These are phyloP conservation scores for Candida coquimbonensis DNA, from an alignment of 805 yeast species.

Conservation along the genomic window DNA sequence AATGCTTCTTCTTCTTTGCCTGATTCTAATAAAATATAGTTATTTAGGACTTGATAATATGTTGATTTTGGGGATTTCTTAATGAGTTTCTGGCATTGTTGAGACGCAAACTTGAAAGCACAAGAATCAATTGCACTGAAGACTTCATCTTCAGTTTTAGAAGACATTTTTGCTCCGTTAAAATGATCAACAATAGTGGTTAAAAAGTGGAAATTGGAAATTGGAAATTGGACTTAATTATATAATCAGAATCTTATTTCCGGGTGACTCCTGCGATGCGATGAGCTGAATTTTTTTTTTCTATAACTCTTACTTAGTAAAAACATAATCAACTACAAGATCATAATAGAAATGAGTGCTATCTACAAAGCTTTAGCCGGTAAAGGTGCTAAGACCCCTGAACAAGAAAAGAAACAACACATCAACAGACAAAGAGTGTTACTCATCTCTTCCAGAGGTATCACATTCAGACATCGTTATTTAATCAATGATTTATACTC, in stretches of 20 bases:
- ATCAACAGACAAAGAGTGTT: constrained; percentile 85
- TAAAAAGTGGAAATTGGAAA: too few species aligned
- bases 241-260: not conserved
- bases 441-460: constrained; percentile 89
- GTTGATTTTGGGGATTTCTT: constrained; percentile 51
- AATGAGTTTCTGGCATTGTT: constrained; percentile 40
- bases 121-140: constrained; percentile 44
- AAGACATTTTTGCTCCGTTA: constrained; percentile 12
- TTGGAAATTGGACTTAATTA: not conserved
- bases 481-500: constrained; percentile 72
- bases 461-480: constrained; percentile 93
- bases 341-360: constrained; percentile 47
- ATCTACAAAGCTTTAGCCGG: constrained; percentile 61
- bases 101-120: constrained; percentile 46
- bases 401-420: constrained; percentile 42
- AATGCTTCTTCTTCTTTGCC: constrained; percentile 26
- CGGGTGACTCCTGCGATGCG: constrained; percentile 3
- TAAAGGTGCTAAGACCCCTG: constrained; percentile 29
- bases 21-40: constrained; percentile 25
- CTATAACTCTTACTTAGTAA: not conserved
- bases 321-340: too few species aligned
- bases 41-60: constrained; percentile 35
- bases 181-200: not conserved
- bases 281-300: constrained; percentile 9
- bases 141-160: constrained; percentile 28